Evolutionary conservation across 768 basidiomycete genomes (phyloP), one percentile per base, ranked within the genome.

Genomic region (Trametopsis cervina): DNA sequence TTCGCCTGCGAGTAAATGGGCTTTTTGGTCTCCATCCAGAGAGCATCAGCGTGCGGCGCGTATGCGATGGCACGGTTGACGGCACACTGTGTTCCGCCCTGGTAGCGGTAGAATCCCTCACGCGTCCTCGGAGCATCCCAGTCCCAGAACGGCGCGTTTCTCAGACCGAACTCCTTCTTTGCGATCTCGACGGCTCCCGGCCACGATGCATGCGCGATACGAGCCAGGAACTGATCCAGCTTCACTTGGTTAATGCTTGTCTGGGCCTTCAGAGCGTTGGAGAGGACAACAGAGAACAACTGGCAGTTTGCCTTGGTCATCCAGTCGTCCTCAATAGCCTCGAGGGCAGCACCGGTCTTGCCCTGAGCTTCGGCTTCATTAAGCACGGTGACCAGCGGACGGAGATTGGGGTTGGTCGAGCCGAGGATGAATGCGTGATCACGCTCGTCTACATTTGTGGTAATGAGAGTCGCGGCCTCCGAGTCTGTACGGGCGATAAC

Each of bases 341-440:
- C 93, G 25, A 99, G 73, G 41, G 83, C 78, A 6, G 81, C 73
- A 9, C 94, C 94, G 38, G 70, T 77, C 66, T 83, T 83, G 33
- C 94, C 93, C 26, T 77, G 68, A n/a, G 69, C 65, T 66, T 95
- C 91, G 2, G 93, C 96, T 44, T 85, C 77, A 42, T 74, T 75
- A 88, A 98, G 93, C 54, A 87, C 80, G 18, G 69, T 71, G 51
- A 85, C 89, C 50, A 98, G 72, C 18, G 90, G 77, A 4, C 69
- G 70, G 21, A 89, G 67, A 39, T 73, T 68, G 7, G 85, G 62
- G 63, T 94, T 94, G 21, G 93, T 95, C 43, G 76, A 79, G 26
- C 95, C 96, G 33, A 97, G 82, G 60, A 99, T 94, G 77, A 98
- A 99, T 24, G 90, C 69, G 55, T 99, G 96, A 70, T 99, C 96